Evolutionary conservation across 2,329 filamentous ascomycete species (phyloP).

Genomic region (Venturia pyrina): DNA sequence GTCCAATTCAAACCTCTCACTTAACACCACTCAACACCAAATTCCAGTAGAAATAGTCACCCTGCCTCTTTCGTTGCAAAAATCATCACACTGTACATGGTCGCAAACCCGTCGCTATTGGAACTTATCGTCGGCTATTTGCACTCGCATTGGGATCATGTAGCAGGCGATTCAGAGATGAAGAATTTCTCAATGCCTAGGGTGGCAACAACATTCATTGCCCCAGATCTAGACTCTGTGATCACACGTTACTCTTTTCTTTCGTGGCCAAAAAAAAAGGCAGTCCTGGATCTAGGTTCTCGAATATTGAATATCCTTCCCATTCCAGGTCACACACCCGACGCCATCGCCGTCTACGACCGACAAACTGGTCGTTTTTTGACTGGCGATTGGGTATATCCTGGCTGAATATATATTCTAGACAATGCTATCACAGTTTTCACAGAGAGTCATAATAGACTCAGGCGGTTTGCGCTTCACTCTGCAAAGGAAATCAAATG

Average conservation of each 20-base stretch:
- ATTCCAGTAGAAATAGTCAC: neutral
- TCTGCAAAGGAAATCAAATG: neutral
- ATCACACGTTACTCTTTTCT: neutral
- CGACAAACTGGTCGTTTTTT: neutral
- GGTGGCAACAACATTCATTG: neutral
- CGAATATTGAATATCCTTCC: neutral
- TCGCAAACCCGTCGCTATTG: neutral
- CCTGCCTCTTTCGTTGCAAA: neutral
- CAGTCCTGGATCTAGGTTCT: neutral
- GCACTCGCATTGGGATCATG: neutral
- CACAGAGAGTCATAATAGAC: neutral
- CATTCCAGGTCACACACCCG: neutral
- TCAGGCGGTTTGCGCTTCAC: neutral
- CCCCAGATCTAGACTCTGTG: neutral
- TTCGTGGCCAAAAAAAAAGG: neutral
- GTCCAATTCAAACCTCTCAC: too few species aligned
- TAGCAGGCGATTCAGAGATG: constrained; percentile 3
- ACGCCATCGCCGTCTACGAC: neutral
- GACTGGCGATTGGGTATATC: neutral
- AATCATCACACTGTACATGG: neutral
- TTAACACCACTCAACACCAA: too few species aligned
- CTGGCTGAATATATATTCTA: neutral
- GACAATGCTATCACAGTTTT: neutral
- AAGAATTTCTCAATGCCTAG: neutral
- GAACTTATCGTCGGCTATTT: neutral